Percentiles rank a stretch among this genome's conserved stretches.
Conservation (phyloP, 2,329 filamentous ascomycete species). For the Pseudogymnoascus sp. region DNA sequence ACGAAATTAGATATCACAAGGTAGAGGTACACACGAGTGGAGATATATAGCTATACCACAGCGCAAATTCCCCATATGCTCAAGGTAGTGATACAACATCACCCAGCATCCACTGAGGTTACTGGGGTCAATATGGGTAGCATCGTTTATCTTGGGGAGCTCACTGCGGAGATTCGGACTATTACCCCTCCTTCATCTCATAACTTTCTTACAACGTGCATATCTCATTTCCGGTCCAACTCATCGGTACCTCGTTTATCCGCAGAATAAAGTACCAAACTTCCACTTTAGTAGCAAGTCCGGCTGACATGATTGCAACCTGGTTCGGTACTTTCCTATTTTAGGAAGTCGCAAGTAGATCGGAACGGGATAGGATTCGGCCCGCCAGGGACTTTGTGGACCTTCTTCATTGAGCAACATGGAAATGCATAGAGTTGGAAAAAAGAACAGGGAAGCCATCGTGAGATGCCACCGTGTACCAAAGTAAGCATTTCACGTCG, state of each 20-base stretch:
- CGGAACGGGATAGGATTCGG: not conserved
- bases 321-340: not conserved
- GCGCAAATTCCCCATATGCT: not conserved
- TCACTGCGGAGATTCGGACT: not conserved
- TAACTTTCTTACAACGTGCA: not conserved
- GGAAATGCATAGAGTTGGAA: not conserved
- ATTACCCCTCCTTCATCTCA: not conserved
- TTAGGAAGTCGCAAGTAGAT: not conserved
- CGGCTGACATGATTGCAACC: not conserved
- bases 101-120: not conserved
- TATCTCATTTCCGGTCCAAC: not conserved
- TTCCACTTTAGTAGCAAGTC: not conserved
- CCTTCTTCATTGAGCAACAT: not conserved
- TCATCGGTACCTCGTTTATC: not conserved
- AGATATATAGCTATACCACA: not conserved
- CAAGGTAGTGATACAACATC: not conserved
- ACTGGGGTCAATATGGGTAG: not conserved
- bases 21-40: not conserved
- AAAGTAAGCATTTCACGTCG: not conserved
- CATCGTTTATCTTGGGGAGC: not conserved
- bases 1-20: not conserved
- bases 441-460: not conserved
- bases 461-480: not conserved
- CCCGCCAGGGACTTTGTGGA: not conserved
- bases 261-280: not conserved